Conservation (phyloP, 1,139 yeast species). For the Scheffersomyces illinoinensis region DNA sequence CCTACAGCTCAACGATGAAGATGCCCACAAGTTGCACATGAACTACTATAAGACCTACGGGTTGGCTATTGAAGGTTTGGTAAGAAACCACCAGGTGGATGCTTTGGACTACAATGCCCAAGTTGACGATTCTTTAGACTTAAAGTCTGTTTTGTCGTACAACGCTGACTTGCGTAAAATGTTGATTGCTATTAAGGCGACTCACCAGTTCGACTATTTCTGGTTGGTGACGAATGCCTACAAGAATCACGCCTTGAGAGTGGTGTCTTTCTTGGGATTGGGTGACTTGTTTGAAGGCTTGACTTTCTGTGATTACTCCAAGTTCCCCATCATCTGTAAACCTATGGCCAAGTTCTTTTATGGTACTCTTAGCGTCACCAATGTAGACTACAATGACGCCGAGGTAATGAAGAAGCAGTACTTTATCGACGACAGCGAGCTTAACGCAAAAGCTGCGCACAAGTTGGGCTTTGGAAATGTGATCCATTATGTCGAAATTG, state of each 20-base stretch:
- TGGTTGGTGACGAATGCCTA: conserved; percentile 97
- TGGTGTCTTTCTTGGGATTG: conserved; percentile 73
- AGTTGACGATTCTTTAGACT: conserved; percentile 91
- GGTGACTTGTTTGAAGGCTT: conserved; percentile 93
- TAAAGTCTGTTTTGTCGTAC: conserved; percentile 71
- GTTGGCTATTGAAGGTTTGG: conserved; percentile 88
- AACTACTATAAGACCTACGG: conserved; percentile 86
- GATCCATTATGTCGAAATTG: conserved; percentile 59
- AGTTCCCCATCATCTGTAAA: conserved; percentile 73
- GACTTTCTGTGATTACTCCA: conserved; percentile 83
- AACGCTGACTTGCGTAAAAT: conserved; percentile 53
- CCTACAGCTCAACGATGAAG: conserved; percentile 63
- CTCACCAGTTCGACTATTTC: conserved; percentile 35
- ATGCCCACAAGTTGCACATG: conserved; percentile 72
- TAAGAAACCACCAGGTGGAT: conserved; percentile 76
- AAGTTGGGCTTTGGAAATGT: conserved; percentile 53
- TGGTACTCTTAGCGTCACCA: conserved; percentile 65
- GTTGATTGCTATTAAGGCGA: conserved; percentile 45
- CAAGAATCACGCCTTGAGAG: conserved; percentile 81
- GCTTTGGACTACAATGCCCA: conserved; percentile 84
- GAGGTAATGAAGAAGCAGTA: conserved; percentile 33
- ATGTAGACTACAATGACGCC: conserved; percentile 51
- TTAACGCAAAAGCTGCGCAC: conserved; percentile 60
- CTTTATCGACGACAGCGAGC: conserved; percentile 82
- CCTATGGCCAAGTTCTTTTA: conserved; percentile 63